Conservation (phyloP, 2,329 filamentous ascomycete species). For the Trichothecium sympodiale region DNA sequence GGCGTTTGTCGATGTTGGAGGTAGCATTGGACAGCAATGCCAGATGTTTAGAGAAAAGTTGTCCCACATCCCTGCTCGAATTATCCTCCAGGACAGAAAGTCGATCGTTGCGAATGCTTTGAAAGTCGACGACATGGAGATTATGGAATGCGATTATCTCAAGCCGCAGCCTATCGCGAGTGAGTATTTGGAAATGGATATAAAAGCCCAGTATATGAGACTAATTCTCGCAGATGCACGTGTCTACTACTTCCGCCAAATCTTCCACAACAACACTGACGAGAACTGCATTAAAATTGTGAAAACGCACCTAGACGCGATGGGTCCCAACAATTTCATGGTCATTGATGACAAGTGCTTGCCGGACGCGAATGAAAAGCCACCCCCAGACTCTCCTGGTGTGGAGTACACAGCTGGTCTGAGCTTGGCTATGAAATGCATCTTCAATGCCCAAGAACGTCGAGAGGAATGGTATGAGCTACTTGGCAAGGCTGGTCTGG, state of each 20-base stretch:
- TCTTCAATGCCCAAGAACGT: slow-evolving; percentile 14
- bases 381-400: slow-evolving; percentile 6
- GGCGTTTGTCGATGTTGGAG: slow-evolving; percentile 11
- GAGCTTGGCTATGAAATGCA: slow-evolving; percentile 13
- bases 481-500: slow-evolving; percentile 10
- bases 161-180: slow-evolving; percentile 14
- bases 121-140: slow-evolving; percentile 10
- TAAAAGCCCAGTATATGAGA: neutral
- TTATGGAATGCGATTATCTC: slow-evolving; percentile 12
- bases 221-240: slow-evolving; percentile 8
- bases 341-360: slow-evolving; percentile 14
- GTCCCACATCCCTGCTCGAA: slow-evolving; percentile 5
- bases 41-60: slow-evolving; percentile 5
- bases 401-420: slow-evolving; percentile 11
- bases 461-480: slow-evolving; percentile 11
- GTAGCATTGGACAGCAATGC: slow-evolving; percentile 12
- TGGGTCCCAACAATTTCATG: slow-evolving; percentile 10
- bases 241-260: slow-evolving; percentile 16
- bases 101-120: slow-evolving; percentile 11
- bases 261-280: slow-evolving; percentile 16
- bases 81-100: slow-evolving; percentile 13
- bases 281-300: slow-evolving; percentile 13
- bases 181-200: slow-evolving; percentile 3
- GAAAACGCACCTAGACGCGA: slow-evolving; percentile 7
- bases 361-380: slow-evolving; percentile 9